phyloP scores from a whole-genome alignment of 495 filamentous ascomycete genomes.

The Xylaria nigripes region DNA sequence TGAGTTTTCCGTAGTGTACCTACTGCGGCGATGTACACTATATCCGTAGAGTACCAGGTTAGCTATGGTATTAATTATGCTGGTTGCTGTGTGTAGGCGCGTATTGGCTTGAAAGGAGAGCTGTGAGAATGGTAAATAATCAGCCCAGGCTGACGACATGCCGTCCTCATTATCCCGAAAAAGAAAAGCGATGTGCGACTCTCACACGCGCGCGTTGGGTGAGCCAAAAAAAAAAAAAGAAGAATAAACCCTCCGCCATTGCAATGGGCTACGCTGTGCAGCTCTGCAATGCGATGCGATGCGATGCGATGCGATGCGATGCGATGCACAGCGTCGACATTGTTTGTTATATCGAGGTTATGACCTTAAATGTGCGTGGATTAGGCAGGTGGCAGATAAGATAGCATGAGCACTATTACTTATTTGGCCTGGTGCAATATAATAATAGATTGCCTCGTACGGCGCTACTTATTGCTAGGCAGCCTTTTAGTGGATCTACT shows the following conservation, averaged over 20 bases:
- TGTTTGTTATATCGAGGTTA: constrained; percentile 1
- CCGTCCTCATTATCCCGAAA: background rate
- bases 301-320: constrained; percentile 12
- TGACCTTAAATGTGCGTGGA: background rate
- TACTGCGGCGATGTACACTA: background rate
- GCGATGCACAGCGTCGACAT: constrained; percentile 11
- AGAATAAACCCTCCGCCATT: constrained; percentile 2
- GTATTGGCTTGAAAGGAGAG: no score
- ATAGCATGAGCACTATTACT: background rate
- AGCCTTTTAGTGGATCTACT: background rate
- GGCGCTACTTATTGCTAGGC: background rate
- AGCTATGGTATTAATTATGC: background rate
- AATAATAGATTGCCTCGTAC: background rate
- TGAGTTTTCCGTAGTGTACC: no score
- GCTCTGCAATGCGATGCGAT: background rate
- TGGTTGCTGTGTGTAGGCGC: no score
- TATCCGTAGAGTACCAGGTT: background rate
- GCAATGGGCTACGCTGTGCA: background rate
- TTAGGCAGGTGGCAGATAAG: background rate
- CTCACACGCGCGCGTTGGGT: background rate
- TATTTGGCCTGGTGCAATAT: background rate
- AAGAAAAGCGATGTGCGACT: constrained; percentile 5
- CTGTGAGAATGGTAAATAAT: background rate
- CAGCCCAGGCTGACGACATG: background rate
- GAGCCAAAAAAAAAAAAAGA: no score